phyloP scores from a whole-genome alignment of 441 rosid genomes.

The Pelargonium australe region DNA sequence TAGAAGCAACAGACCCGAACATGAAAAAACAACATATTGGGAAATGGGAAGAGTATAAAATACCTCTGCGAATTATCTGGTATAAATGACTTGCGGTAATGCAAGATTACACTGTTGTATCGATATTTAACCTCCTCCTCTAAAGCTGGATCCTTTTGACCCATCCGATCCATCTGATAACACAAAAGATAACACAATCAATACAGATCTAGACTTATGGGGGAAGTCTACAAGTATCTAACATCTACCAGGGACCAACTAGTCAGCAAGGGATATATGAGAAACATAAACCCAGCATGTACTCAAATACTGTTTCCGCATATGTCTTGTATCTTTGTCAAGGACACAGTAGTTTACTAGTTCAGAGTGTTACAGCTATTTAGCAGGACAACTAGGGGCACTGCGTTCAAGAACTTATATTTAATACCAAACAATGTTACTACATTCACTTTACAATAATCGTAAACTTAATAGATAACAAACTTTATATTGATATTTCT shows the following conservation, averaged over 20 bases:
- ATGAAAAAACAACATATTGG: neutral
- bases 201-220: neutral
- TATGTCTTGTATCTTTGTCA: neutral
- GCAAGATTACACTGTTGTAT: slow-evolving; percentile 64
- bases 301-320: neutral
- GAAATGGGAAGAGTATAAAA: neutral
- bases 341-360: neutral
- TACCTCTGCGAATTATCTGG: slow-evolving; percentile 93
- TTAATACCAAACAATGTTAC: neutral
- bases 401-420: neutral
- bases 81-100: slow-evolving; percentile 87
- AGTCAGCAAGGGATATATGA: neutral
- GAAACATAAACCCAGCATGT: neutral
- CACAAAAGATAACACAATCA: slow-evolving; percentile 19
- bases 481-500: no score
- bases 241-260: neutral
- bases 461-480: neutral
- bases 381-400: neutral
- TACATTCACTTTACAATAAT: neutral
- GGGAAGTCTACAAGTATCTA: neutral
- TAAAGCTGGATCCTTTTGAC: slow-evolving; percentile 61
- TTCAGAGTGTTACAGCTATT: neutral
- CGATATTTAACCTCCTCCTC: slow-evolving; percentile 81
- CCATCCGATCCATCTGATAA: slow-evolving; percentile 70
- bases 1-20: neutral